These are phyloP conservation scores for Ambrosia artemisiifolia DNA, from an alignment of 129 eudicot genomes.

Conservation along the genomic window DNA sequence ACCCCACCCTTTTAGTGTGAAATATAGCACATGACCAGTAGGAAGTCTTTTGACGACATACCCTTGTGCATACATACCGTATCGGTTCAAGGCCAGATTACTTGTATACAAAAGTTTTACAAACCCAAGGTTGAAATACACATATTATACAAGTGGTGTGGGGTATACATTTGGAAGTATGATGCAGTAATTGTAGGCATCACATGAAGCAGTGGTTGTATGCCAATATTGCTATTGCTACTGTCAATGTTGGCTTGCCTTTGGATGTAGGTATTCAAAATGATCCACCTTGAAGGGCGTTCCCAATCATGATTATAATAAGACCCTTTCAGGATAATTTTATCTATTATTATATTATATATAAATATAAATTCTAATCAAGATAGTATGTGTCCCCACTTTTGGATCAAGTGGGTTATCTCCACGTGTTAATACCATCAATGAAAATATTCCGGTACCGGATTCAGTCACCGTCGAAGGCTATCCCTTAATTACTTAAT, in stretches of 20 bases:
- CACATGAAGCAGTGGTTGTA: conserved; percentile 51
- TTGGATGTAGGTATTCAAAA: conserved; percentile 37
- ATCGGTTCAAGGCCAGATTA: background rate
- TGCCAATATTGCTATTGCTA: conserved; percentile 20
- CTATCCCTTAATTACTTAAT: conserved; percentile 14
- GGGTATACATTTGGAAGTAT: conserved; percentile 16
- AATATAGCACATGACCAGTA: too few species aligned
- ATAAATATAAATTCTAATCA: background rate
- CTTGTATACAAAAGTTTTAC: background rate
- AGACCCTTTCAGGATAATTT: conserved; percentile 28
- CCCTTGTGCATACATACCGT: too few species aligned
- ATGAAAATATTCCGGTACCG: conserved; percentile 30
- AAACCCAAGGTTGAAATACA: background rate
- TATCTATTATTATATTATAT: background rate
- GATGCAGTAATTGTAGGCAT: conserved; percentile 25
- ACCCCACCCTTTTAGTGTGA: too few species aligned
- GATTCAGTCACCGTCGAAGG: conserved; percentile 27
- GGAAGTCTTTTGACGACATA: background rate
- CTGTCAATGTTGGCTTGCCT: conserved; percentile 13
- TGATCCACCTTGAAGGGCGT: conserved; percentile 71
- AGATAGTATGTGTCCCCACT: conserved; percentile 15
- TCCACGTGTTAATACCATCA: conserved; percentile 36
- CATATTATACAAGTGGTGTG: conserved; percentile 19
- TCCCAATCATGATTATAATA: conserved; percentile 40
- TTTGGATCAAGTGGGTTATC: conserved; percentile 30